Evolutionary conservation across 2,329 filamentous ascomycete species (phyloP).

Genomic region (Stachybotrys echinatus): DNA sequence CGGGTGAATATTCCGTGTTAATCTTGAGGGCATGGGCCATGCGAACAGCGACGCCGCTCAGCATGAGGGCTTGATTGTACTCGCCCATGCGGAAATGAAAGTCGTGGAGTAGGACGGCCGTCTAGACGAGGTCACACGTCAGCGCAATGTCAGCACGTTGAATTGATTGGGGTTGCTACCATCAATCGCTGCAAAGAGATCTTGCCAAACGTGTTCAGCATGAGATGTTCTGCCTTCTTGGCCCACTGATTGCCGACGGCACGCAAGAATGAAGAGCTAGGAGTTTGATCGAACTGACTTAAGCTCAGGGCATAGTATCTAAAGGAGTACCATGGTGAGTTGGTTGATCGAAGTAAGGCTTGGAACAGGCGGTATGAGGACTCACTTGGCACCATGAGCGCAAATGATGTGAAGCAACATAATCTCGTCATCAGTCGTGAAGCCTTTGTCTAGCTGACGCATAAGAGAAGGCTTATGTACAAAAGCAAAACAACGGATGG

Average conservation of each 20-base stretch:
- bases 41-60: slow-evolving; percentile 33
- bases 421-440: slow-evolving; percentile 28
- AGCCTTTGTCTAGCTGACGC: slow-evolving; percentile 29
- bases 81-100: slow-evolving; percentile 33
- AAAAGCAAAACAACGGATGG: slow-evolving; percentile 34
- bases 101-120: slow-evolving; percentile 31
- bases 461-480: slow-evolving; percentile 34
- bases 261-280: slow-evolving; percentile 21
- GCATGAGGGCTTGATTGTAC: slow-evolving; percentile 33
- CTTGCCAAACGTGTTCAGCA: slow-evolving; percentile 31
- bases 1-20: slow-evolving; percentile 29
- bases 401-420: slow-evolving; percentile 30
- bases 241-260: slow-evolving; percentile 32
- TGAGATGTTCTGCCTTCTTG: slow-evolving; percentile 26
- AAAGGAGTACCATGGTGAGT: no score
- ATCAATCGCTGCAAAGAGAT: slow-evolving; percentile 33
- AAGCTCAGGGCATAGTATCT: slow-evolving; percentile 28
- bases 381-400: slow-evolving; percentile 32
- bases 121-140: slow-evolving; percentile 15
- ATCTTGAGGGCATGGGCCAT: slow-evolving; percentile 37
- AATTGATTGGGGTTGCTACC: slow-evolving; percentile 15
- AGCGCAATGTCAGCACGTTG: not conserved
- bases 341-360: no score
- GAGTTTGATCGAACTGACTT: slow-evolving; percentile 21
- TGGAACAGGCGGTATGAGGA: not conserved